A percentile compares a stretch with the other conserved stretches of the same genome.
Evolutionary conservation across 257 asterid genomes (phyloP).

Genomic region (Pogostemon cablin): DNA sequence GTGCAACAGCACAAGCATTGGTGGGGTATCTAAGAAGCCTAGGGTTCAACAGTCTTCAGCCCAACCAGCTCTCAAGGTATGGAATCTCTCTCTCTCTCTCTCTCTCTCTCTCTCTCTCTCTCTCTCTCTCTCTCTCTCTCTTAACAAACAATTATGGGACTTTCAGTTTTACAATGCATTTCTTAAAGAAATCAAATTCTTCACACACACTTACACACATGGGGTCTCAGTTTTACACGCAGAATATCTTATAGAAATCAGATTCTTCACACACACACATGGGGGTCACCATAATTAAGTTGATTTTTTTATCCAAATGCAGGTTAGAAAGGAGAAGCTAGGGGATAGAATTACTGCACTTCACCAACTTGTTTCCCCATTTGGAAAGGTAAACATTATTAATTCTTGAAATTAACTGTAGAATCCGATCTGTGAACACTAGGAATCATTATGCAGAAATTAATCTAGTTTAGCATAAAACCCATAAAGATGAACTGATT

Average conservation of each 20-base stretch:
- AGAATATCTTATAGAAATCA: too few relatives aligned
- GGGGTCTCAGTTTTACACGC: too few relatives aligned
- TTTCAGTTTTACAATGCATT: neutral
- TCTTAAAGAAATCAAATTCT: too few relatives aligned
- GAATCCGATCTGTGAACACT: neutral
- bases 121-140: neutral
- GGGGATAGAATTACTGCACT: constrained; percentile 95
- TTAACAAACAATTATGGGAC: neutral
- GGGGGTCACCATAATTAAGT: too few relatives aligned
- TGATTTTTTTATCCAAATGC: constrained; percentile 23
- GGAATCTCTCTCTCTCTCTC: constrained; percentile 16
- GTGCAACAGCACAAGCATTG: constrained; percentile 67
- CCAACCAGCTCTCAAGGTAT: constrained; percentile 77
- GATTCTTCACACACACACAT: too few relatives aligned
- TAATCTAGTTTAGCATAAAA: constrained; percentile 28
- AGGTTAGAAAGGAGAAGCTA: constrained; percentile 93
- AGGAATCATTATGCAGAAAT: constrained; percentile 28
- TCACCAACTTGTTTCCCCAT: constrained; percentile 97
- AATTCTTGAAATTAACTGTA: neutral
- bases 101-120: neutral
- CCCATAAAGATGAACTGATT: constrained; percentile 37
- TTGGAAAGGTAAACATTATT: constrained; percentile 74
- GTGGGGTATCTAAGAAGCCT: constrained; percentile 76
- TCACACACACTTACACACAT: neutral
- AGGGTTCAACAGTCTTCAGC: constrained; percentile 81